Evolutionary conservation across 2,329 filamentous ascomycete species (phyloP).

Genomic region (Claviceps spartinae): DNA sequence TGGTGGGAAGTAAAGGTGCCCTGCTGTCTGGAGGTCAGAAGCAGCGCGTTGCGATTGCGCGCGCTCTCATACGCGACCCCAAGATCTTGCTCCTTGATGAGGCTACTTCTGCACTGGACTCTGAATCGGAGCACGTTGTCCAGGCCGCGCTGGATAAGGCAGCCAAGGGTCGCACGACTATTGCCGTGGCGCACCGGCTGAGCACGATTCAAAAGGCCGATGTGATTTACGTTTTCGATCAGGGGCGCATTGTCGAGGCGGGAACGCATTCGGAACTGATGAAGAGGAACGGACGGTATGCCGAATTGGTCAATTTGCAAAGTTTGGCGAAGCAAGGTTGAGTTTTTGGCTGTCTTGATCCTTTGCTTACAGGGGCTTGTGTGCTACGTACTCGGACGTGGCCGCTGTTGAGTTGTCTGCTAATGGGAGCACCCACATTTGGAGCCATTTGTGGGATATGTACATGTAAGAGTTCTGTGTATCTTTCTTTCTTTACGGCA

Average conservation of each 20-base stretch:
- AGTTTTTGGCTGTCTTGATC: neutral
- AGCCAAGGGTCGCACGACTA: slow-evolving; percentile 74
- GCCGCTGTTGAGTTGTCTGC: too few species aligned
- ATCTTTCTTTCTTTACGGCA: too few species aligned
- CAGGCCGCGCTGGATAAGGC: slow-evolving; percentile 71
- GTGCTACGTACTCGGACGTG: too few species aligned
- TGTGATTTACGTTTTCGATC: slow-evolving; percentile 91
- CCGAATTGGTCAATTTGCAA: slow-evolving; percentile 68
- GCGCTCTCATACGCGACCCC: slow-evolving; percentile 80
- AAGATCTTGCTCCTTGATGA: slow-evolving; percentile 77
- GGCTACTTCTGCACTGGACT: slow-evolving; percentile 65
- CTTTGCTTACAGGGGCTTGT: too few species aligned
- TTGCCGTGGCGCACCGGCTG: slow-evolving; percentile 84
- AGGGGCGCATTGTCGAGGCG: slow-evolving; percentile 71
- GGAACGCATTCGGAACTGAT: slow-evolving; percentile 67
- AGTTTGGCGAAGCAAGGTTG: slow-evolving; percentile 49
- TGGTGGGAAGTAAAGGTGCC: slow-evolving; percentile 76
- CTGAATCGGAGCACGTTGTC: slow-evolving; percentile 65
- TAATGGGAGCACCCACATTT: too few species aligned
- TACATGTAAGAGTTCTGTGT: too few species aligned
- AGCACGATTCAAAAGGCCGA: slow-evolving; percentile 92
- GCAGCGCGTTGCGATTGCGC: slow-evolving; percentile 85
- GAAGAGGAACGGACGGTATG: slow-evolving; percentile 57
- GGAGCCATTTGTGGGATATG: too few species aligned
- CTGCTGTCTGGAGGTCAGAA: slow-evolving; percentile 87